phyloP scores from a whole-genome alignment of 2,329 filamentous ascomycete genomes.

The Drechslerella coelobrocha region DNA sequence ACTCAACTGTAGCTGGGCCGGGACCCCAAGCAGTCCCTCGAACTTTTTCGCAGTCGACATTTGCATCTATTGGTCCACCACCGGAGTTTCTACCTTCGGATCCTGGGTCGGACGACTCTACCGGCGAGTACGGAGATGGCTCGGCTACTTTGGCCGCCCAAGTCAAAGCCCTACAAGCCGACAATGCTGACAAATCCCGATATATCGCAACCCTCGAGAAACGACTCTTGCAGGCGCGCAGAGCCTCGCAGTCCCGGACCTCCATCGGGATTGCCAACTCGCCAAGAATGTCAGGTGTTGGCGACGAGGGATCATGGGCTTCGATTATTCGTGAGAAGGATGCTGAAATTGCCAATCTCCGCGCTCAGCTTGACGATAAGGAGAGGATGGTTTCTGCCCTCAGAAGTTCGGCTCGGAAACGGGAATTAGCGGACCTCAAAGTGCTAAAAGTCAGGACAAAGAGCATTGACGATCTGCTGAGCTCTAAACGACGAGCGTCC shows the following conservation, averaged over 20 bases:
- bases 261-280: conserved; percentile 73
- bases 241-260: conserved; percentile 86
- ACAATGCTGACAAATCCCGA: conserved; percentile 93
- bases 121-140: conserved; percentile 85
- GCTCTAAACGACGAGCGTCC: conserved; percentile 54
- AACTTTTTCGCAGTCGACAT: conserved; percentile 63
- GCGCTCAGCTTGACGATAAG: conserved; percentile 88
- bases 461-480: conserved; percentile 48
- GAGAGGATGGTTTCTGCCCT: conserved; percentile 90
- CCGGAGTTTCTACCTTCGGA: conserved; percentile 61
- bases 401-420: conserved; percentile 81
- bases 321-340: conserved; percentile 84
- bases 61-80: conserved; percentile 60
- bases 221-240: conserved; percentile 83
- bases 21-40: conserved; percentile 62
- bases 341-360: conserved; percentile 87
- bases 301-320: conserved; percentile 78
- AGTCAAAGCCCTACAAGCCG: conserved; percentile 89
- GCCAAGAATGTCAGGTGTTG: conserved; percentile 64
- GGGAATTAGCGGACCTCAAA: conserved; percentile 75
- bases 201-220: conserved; percentile 96
- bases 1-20: conserved; percentile 72
- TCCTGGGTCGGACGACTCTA: conserved; percentile 69
- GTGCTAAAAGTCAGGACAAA: conserved; percentile 55
- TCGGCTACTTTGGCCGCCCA: conserved; percentile 82